Conservation (phyloP, 345 rosid genomes). For the Pugionium dolabratum region DNA sequence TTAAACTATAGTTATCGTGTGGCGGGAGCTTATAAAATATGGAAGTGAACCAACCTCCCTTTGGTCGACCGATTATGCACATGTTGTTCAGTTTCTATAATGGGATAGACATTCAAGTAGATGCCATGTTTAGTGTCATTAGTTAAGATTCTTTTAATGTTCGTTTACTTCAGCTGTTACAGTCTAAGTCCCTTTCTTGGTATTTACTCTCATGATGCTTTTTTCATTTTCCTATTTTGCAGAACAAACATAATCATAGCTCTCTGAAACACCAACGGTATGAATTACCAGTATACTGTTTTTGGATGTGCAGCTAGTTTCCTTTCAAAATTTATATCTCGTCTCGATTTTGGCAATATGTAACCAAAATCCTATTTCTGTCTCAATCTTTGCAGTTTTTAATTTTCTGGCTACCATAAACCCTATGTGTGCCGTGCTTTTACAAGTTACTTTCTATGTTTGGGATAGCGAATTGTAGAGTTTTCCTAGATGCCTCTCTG, state of each 20-base stretch:
- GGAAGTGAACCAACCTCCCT: not conserved
- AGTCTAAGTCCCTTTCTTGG: not conserved
- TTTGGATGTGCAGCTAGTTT: not conserved
- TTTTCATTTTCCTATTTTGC: conserved; percentile 20
- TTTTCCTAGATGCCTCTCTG: conserved; percentile 13
- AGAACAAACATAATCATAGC: conserved; percentile 24
- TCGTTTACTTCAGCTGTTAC: conserved; percentile 13
- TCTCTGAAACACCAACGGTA: conserved; percentile 26
- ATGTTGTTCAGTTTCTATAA: not conserved
- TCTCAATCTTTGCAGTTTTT: not conserved
- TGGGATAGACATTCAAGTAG: not conserved
- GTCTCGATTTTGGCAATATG: not conserved
- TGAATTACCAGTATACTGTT: conserved; percentile 2
- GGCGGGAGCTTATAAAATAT: not conserved
- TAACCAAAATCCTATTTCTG: not conserved
- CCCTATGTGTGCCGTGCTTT: conserved; percentile 6
- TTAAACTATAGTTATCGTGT: not conserved
- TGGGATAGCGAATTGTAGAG: conserved; percentile 1
- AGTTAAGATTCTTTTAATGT: not conserved
- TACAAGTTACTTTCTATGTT: conserved; percentile 8
- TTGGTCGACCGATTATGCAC: not conserved
- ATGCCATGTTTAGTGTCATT: not conserved
- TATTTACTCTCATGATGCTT: conserved; percentile 12
- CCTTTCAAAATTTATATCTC: not conserved
- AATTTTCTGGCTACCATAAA: not conserved